A percentile compares a stretch with the other conserved stretches of the same genome.
Conservation (phyloP, 345 rosid species). For the Bruguiera sexangula region DNA sequence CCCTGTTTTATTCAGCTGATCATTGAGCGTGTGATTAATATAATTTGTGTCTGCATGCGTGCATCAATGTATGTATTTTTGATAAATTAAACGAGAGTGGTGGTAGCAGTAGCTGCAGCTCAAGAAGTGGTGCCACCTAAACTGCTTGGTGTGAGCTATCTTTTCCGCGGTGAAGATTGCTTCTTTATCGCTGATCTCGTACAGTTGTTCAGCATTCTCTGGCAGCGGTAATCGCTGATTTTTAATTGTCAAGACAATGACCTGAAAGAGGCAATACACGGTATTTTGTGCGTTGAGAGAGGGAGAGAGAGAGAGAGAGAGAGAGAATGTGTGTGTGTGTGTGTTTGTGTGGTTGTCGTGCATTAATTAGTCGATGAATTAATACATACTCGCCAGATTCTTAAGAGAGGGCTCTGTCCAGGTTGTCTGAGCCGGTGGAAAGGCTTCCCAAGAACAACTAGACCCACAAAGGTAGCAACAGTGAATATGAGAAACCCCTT, state of each 20-base stretch:
- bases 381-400: conserved; percentile 32
- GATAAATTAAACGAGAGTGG: neutral
- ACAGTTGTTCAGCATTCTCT: conserved; percentile 32
- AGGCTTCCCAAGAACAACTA: conserved; percentile 44
- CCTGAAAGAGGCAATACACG: conserved; percentile 17
- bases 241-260: conserved; percentile 35
- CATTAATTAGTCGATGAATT: neutral
- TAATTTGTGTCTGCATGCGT: too few relatives aligned
- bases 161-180: conserved; percentile 14
- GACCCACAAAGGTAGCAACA: conserved; percentile 30
- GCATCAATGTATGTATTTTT: neutral
- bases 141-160: conserved; percentile 45
- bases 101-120: neutral
- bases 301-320: too few relatives aligned
- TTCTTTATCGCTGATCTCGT: conserved; percentile 33
- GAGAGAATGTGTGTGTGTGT: too few relatives aligned
- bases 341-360: neutral
- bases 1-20: too few relatives aligned
- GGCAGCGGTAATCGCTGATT: conserved; percentile 39
- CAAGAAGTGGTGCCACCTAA: conserved; percentile 27
- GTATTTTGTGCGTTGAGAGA: too few relatives aligned
- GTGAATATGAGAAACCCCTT: conserved; percentile 46
- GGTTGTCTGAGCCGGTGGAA: conserved; percentile 32
- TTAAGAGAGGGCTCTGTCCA: conserved; percentile 33
- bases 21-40: too few relatives aligned